Conservation (phyloP, 176 grass and related monocot species). For the Aegilops longissima region DNA sequence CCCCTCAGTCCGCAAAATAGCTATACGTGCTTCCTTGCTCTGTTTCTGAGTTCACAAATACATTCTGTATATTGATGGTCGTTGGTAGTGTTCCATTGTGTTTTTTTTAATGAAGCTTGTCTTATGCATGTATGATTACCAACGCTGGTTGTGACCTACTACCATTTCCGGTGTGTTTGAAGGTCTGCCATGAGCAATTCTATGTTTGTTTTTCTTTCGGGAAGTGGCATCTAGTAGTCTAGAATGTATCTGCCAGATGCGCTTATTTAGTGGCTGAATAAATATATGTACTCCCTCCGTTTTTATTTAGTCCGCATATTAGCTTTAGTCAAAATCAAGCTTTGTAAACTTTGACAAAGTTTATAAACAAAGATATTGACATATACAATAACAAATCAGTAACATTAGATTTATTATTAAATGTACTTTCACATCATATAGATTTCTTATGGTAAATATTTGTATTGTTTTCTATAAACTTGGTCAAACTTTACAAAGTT, state of each 20-base stretch:
- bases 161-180: slow-evolving; percentile 7
- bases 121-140: neutral
- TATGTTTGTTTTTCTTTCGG: too few species aligned
- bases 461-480: too few species aligned
- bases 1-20: neutral
- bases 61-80: neutral
- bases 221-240: neutral
- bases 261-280: slow-evolving; percentile 1
- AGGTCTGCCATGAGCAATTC: neutral
- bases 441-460: too few species aligned
- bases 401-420: too few species aligned
- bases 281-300: neutral
- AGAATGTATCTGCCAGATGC: neutral
- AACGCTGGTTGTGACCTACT: neutral
- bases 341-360: too few species aligned
- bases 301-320: too few species aligned
- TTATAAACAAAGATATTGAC: too few species aligned
- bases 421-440: too few species aligned
- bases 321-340: too few species aligned
- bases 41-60: neutral
- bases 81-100: neutral
- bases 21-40: neutral
- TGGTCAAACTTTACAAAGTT: too few species aligned
- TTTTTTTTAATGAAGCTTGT: neutral
- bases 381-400: too few species aligned